Evolutionary conservation across 1,284 basidiomycete genomes (phyloP).

Genomic region (Puccinia coronata): DNA sequence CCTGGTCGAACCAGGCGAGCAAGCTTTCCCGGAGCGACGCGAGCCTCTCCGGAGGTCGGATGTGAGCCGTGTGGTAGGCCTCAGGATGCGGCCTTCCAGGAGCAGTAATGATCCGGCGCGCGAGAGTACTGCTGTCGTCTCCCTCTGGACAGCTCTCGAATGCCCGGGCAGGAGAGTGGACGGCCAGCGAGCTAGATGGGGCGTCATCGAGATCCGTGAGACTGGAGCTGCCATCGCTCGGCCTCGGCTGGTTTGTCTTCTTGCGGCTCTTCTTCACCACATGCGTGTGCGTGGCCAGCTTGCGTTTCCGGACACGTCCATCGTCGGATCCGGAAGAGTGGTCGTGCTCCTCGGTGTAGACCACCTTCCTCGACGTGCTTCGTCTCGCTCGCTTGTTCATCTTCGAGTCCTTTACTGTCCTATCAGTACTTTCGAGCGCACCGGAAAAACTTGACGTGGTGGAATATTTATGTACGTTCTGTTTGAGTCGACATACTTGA

Average conservation of each 20-base stretch:
- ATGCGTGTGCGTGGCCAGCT: not conserved
- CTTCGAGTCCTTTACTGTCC: not conserved
- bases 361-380: not conserved
- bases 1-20: constrained; percentile 29
- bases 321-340: not conserved
- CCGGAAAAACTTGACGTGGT: too few species aligned
- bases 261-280: not conserved
- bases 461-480: too few species aligned
- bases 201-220: not conserved
- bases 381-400: constrained; percentile 7
- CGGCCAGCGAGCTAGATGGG: not conserved
- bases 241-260: not conserved
- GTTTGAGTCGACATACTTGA: too few species aligned
- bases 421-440: too few species aligned
- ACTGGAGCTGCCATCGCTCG: constrained; percentile 4
- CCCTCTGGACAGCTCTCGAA: not conserved
- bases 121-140: not conserved
- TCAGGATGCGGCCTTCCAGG: not conserved
- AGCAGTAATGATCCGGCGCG: not conserved
- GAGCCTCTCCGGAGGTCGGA: not conserved
- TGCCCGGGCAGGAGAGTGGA: not conserved
- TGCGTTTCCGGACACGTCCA: not conserved
- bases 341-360: not conserved
- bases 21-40: not conserved
- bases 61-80: constrained; percentile 8